Percentiles rank a stretch among this genome's conserved stretches.
These are phyloP conservation scores for Helicostylum pulchrum DNA, from an alignment of 192 early-diverging fungal species.

Conservation along the genomic window DNA sequence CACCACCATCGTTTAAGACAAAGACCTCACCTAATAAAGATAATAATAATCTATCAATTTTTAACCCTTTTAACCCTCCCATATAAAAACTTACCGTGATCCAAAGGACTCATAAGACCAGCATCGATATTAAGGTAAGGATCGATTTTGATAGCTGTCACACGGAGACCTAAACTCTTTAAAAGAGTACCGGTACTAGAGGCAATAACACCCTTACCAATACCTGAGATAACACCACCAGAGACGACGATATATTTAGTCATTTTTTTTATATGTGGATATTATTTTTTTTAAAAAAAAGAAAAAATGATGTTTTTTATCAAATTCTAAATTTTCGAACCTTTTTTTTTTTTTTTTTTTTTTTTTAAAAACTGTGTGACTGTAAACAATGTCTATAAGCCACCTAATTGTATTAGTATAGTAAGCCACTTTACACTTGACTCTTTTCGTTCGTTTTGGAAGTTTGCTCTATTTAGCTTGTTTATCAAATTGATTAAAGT, in stretches of 20 bases:
- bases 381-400: no score
- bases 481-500: no score
- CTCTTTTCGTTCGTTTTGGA: no score
- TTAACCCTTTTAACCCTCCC: no score
- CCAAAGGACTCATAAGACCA: constrained; percentile 92
- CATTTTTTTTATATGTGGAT: constrained; percentile 28
- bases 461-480: no score
- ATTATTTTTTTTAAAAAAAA: neutral
- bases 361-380: neutral
- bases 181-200: constrained; percentile 94
- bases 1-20: constrained; percentile 97
- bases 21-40: constrained; percentile 84
- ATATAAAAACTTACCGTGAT: constrained; percentile 74
- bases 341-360: neutral
- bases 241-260: constrained; percentile 96
- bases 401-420: no score
- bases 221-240: constrained; percentile 98
- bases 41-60: neutral
- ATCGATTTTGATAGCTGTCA: constrained; percentile 99
- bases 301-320: neutral
- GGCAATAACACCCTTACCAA: constrained; percentile 99
- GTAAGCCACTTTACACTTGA: no score
- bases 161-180: constrained; percentile 86
- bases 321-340: neutral
- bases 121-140: constrained; percentile 99